These are phyloP conservation scores for Penicillium sp. DNA, from an alignment of 2,329 filamentous ascomycete genomes.

Conservation along the genomic window DNA sequence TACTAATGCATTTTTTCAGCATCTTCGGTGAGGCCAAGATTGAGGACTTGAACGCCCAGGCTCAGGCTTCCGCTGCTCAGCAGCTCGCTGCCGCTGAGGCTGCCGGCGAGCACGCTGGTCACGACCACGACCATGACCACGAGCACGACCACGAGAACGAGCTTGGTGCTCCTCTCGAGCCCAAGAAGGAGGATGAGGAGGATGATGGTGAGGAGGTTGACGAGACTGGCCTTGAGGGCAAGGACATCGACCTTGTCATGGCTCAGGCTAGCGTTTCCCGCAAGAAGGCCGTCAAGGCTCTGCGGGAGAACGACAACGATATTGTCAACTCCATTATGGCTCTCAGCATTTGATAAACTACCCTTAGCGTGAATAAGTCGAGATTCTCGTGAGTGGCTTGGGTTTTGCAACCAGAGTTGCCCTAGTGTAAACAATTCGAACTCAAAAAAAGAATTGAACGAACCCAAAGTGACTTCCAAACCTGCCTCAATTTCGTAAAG, in stretches of 20 bases:
- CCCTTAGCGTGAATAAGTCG: constrained; percentile 7
- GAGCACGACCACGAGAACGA: constrained; percentile 33
- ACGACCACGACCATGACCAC: constrained; percentile 49
- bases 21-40: constrained; percentile 99
- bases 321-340: constrained; percentile 99
- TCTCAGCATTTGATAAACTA: constrained; percentile 67
- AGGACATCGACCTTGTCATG: constrained; percentile 99
- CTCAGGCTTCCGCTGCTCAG: constrained; percentile 92
- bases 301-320: constrained; percentile 97
- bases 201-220: constrained; percentile 97
- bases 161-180: constrained; percentile 66
- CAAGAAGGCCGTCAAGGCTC: constrained; percentile 98
- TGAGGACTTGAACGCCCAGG: constrained; percentile 98
- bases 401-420: constrained; percentile 30
- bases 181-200: constrained; percentile 74
- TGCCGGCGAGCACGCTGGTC: constrained; percentile 60
- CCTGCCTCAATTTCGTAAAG: background rate
- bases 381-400: constrained; percentile 29
- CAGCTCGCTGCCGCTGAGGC: constrained; percentile 80
- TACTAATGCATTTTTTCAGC: constrained; percentile 52
- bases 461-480: constrained; percentile 8
- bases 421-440: constrained; percentile 40
- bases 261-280: constrained; percentile 93
- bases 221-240: constrained; percentile 90
- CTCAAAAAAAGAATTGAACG: constrained; percentile 31